Conservation (phyloP, 192 early-diverging fungal genomes). For the Podila minutissima region DNA sequence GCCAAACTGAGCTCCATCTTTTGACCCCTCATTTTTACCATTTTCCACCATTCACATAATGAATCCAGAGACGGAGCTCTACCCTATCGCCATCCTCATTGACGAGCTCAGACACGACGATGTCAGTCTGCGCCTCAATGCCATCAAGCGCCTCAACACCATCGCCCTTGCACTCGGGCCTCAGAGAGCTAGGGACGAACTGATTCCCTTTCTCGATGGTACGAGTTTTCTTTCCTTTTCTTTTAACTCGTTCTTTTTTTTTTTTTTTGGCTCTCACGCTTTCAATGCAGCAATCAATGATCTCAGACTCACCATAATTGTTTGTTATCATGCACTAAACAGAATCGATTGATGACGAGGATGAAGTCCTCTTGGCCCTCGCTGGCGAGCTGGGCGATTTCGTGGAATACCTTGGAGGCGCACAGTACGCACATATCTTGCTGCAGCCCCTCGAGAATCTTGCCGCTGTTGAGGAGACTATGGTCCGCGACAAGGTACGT, state of each 20-base stretch:
- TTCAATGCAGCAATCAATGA: neutral
- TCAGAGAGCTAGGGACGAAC: conserved; percentile 93
- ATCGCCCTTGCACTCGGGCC: conserved; percentile 95
- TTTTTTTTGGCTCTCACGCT: neutral
- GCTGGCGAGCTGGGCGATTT: conserved; percentile 96
- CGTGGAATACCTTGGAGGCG: conserved; percentile 92
- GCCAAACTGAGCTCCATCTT: neutral
- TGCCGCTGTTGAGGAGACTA: conserved; percentile 96
- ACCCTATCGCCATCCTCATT: conserved; percentile 90
- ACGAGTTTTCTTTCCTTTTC: conserved; percentile 10
- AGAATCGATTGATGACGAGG: conserved; percentile 99
- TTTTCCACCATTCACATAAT: conserved; percentile 23
- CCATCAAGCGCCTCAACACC: conserved; percentile 81
- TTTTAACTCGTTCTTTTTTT: neutral
- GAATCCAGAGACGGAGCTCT: conserved; percentile 64
- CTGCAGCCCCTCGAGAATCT: conserved; percentile 95
- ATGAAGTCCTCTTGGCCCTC: conserved; percentile 93
- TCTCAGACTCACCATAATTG: neutral
- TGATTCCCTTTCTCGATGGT: conserved; percentile 99
- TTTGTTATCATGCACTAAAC: neutral
- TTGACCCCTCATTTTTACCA: conserved; percentile 1
- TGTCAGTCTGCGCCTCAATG: conserved; percentile 82
- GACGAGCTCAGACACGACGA: conserved; percentile 97
- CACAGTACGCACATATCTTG: conserved; percentile 85
- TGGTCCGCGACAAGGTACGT: conserved; percentile 95